A percentile compares a stretch with the other conserved stretches of the same genome.
Conservation (phyloP, 176 grass and related monocot species). For the Neostapfia colusana region DNA sequence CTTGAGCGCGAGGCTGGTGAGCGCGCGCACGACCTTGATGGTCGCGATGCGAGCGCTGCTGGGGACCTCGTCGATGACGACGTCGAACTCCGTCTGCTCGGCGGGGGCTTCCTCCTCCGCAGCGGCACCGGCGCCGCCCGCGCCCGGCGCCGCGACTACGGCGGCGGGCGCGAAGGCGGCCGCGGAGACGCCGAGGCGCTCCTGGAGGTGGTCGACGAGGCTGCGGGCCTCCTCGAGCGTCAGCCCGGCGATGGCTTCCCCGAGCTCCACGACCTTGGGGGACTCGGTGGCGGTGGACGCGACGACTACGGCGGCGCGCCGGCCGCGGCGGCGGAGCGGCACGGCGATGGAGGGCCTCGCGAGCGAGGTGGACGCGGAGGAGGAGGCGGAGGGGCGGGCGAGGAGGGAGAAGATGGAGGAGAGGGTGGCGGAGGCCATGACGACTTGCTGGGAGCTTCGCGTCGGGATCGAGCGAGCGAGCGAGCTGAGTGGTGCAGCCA, state of each 20-base stretch:
- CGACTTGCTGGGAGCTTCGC: constrained; percentile 4
- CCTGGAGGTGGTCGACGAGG: constrained; percentile 79
- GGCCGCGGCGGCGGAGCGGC: constrained; percentile 15
- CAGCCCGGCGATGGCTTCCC: constrained; percentile 66
- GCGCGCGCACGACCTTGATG: constrained; percentile 74
- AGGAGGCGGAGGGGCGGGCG: constrained; percentile 36
- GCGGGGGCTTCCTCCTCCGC: constrained; percentile 39
- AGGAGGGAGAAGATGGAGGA: constrained; percentile 59
- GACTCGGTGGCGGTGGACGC: constrained; percentile 39
- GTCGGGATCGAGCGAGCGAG: neutral
- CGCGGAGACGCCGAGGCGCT: constrained; percentile 73
- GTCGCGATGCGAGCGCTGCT: constrained; percentile 70
- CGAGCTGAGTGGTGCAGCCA: neutral
- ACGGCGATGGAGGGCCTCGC: constrained; percentile 27
- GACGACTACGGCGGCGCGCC: constrained; percentile 30
- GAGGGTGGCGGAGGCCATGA: constrained; percentile 58
- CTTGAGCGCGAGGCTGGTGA: constrained; percentile 79
- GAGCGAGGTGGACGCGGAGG: neutral
- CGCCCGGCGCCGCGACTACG: constrained; percentile 43
- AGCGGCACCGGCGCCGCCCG: constrained; percentile 32
- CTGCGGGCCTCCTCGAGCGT: constrained; percentile 79
- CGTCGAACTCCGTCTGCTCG: constrained; percentile 84
- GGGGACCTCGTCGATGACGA: constrained; percentile 81
- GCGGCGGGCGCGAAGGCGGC: constrained; percentile 67
- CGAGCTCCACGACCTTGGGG: constrained; percentile 68